Base-by-base conservation (phyloP, 2,329 filamentous ascomycete genomes). In the Aspergillus sp. region DNA sequence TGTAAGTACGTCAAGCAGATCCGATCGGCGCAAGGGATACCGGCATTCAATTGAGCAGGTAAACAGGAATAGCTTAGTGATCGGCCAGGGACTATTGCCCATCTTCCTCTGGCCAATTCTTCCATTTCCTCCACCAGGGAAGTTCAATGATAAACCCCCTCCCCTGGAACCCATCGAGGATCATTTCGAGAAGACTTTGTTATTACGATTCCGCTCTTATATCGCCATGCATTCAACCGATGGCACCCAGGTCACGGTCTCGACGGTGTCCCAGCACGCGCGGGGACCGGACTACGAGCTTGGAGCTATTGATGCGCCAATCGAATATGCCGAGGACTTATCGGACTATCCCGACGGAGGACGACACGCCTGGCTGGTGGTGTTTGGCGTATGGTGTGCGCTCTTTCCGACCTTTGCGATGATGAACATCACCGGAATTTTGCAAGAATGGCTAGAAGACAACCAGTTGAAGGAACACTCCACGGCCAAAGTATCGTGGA, bases 291-390 rank as follows among this genome's bases (percentile, higher is more conserved):
- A 18, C 14, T 5, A 20, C 9, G 22, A 22, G 6, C 46, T 14
- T 9, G 26, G 11, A 32, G 42, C 6, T n/a, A 55, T n/a, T 7
- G 24, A 47, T 18, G 9, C 16, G 6, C 7, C 22, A 7, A 14
- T 49, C 2, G 26, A 32, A 31, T 31, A 32, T 46, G 39, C 52
- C 11, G 29, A 24, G 6, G 45, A 49, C 18, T 26, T 29, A 20
- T 47, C 52, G 9, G 53, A 55, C 10, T 55, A 47, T 57, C 76
- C 77, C 4, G 76, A 78, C 22, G 76, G 76, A 20, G 76, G 76
- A 9, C 58, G 65, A 20, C 60, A 63, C 18, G 77, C 77, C 5
- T 79, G 77, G 77, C 59, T 69, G 1, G 73, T 76, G 1, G 75
- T 77, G 2, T 57, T 75, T 0, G 77, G 76, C 1, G 70, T 73